Evolutionary conservation across 1,284 basidiomycete genomes (phyloP), one percentile per base, ranked within the genome.

Genomic region (Earliella scabrosa): DNA sequence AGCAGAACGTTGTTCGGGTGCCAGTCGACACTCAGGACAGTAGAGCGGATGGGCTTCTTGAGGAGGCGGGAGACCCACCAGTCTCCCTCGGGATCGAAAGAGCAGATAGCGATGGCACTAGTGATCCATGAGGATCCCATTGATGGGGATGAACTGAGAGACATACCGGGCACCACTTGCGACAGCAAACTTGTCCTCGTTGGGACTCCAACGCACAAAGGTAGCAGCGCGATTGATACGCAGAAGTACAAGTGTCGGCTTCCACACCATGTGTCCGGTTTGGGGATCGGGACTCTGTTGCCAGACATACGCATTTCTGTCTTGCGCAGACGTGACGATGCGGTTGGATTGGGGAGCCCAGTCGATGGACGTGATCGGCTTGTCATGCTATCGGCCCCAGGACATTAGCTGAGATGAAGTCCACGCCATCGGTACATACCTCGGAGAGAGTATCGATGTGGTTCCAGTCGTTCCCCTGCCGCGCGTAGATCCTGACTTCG

Each of bases 251-350:
- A 99, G 82, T 0, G 96, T 98, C 2, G 97, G 97, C 75, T 97
- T 97, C 97, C 97, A 99, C 50, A 84, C 70, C 46, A 81, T 71
- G 35, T 77, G 80, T 10, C 89, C 88, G 0, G 88, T 90, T 57
- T 82, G 79, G 4, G 88, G 81, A 65, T 93, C 88, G 21, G 83
- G 78, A 14, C 85, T 86, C 65, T 91, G 88, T 52, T 92, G 88
- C 97, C 97, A 99, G 27, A 99, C 97, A 71, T 99, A 99, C 13
- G 97, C 97, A 72, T 99, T 99, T 47, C 97, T 82, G 72, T 99
- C 97, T 74, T 99, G 97, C 24, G 97, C 96, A 66, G 95, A 95
- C 11, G 97, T 98, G 31, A 99, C 97, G 75, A 99, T 96, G 43
- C 94, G 90, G 77, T 99, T 98, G 47, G 96, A 93, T 66, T 86